A percentile compares a stretch with the other conserved stretches of the same genome.
Evolutionary conservation across 164 flowering plant genomes (phyloP).

Genomic region (Vitis rupestris): DNA sequence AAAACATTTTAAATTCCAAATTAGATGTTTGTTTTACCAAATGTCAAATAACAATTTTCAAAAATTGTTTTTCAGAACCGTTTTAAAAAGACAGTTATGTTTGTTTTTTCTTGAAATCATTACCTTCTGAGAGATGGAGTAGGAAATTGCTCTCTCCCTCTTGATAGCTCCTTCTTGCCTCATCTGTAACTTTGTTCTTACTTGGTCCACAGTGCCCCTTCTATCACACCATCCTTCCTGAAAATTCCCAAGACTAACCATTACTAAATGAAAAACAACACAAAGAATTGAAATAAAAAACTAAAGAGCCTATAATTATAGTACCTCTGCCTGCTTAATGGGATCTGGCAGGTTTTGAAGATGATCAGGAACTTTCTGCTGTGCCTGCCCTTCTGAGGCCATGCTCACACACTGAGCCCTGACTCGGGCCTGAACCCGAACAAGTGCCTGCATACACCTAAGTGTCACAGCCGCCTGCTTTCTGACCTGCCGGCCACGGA

Average conservation of each 20-base stretch:
- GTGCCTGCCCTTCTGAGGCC: conserved; percentile 21
- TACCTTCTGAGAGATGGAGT: conserved; percentile 74
- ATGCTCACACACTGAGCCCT: conserved; percentile 31
- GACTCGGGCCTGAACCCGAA: conserved; percentile 59
- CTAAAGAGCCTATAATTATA: not conserved
- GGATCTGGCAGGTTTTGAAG: conserved; percentile 24
- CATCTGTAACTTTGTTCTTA: conserved; percentile 64
- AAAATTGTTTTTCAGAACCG: too few species aligned
- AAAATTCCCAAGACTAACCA: conserved; percentile 1
- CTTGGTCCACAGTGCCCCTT: conserved; percentile 65
- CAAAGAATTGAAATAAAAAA: not conserved
- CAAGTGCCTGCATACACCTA: conserved; percentile 75
- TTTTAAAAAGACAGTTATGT: too few species aligned
- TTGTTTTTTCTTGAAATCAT: not conserved
- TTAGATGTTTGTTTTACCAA: too few species aligned
- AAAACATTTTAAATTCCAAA: too few species aligned
- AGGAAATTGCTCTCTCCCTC: conserved; percentile 86
- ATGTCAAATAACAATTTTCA: too few species aligned
- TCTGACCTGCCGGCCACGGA: conserved; percentile 59
- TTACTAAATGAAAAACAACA: not conserved
- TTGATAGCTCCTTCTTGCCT: conserved; percentile 80
- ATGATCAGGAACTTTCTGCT: conserved; percentile 10
- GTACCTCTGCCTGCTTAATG: conserved; percentile 47
- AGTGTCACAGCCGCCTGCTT: conserved; percentile 72
- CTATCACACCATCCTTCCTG: conserved; percentile 92